Percentiles rank a stretch among this genome's conserved stretches.
Evolutionary conservation across 192 early-diverging fungal species (phyloP).

Genomic region (Linnemannia zychae): DNA sequence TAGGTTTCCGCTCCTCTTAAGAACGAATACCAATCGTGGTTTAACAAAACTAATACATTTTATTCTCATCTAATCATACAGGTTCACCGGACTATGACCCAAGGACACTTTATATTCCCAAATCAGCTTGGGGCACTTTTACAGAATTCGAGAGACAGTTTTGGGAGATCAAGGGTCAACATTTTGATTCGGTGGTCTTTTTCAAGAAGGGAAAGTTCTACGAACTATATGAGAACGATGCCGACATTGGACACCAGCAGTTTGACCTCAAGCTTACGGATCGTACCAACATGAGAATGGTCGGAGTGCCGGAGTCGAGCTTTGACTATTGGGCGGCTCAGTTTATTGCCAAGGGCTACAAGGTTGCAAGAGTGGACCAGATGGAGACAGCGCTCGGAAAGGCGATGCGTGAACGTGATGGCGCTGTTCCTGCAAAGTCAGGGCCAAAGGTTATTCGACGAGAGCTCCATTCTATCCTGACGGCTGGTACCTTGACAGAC

Average conservation of each 20-base stretch:
- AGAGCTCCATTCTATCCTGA: constrained; percentile 89
- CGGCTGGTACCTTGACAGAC: constrained; percentile 93
- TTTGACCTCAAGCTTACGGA: constrained; percentile 98
- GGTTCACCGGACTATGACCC: constrained; percentile 91
- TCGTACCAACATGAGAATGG: constrained; percentile 99
- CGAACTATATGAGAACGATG: constrained; percentile 99
- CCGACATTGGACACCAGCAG: constrained; percentile 94
- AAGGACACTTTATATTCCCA: constrained; percentile 89
- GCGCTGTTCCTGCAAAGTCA: constrained; percentile 17
- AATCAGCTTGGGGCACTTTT: constrained; percentile 84
- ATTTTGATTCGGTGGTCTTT: constrained; percentile 94
- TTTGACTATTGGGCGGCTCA: constrained; percentile 97
- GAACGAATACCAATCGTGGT: not conserved
- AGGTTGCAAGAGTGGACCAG: constrained; percentile 97
- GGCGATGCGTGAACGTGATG: constrained; percentile 82
- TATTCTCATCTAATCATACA: not conserved
- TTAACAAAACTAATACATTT: not conserved
- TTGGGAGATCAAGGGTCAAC: constrained; percentile 96
- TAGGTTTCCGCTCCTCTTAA: not conserved
- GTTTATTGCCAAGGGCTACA: constrained; percentile 94
- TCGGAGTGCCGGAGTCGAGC: constrained; percentile 93
- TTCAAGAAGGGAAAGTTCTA: constrained; percentile 99
- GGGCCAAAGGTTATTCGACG: constrained; percentile 80
- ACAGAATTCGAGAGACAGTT: constrained; percentile 98
- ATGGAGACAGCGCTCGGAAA: constrained; percentile 96